Conservation (phyloP, 441 rosid species). For the Rhodomyrtus psidioides region DNA sequence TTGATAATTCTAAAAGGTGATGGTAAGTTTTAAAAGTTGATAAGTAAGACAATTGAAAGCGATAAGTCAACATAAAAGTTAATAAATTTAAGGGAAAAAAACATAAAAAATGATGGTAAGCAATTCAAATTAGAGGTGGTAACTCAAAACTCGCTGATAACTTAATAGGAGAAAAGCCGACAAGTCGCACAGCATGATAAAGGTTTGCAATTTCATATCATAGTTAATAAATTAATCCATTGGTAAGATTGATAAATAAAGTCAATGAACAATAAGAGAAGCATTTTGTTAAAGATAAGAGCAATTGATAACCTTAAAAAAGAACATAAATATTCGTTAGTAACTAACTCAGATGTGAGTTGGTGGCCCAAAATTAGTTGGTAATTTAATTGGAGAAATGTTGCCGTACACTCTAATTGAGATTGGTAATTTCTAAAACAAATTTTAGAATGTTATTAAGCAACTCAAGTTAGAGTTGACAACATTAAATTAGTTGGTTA, state of each 20-base stretch:
- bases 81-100: not conserved
- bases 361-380: not conserved
- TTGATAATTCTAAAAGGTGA: not conserved
- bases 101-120: not conserved
- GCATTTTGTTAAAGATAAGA: not conserved
- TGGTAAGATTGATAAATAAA: not conserved
- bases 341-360: not conserved
- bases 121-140: not conserved
- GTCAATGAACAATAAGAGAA: not conserved
- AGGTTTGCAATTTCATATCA: not conserved
- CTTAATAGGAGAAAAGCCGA: not conserved
- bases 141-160: not conserved
- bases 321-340: not conserved
- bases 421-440: not conserved
- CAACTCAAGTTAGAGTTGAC: not conserved
- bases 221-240: not conserved
- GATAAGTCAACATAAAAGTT: not conserved
- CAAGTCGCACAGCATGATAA: not conserved
- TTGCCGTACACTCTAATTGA: not conserved
- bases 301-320: not conserved
- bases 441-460: not conserved
- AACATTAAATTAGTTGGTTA: not conserved
- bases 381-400: not conserved
- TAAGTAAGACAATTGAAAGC: not conserved
- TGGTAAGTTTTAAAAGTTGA: not conserved